These are phyloP conservation scores for Talaromyces atroroseus DNA, from an alignment of 2,329 filamentous ascomycete species.

Conservation along the genomic window DNA sequence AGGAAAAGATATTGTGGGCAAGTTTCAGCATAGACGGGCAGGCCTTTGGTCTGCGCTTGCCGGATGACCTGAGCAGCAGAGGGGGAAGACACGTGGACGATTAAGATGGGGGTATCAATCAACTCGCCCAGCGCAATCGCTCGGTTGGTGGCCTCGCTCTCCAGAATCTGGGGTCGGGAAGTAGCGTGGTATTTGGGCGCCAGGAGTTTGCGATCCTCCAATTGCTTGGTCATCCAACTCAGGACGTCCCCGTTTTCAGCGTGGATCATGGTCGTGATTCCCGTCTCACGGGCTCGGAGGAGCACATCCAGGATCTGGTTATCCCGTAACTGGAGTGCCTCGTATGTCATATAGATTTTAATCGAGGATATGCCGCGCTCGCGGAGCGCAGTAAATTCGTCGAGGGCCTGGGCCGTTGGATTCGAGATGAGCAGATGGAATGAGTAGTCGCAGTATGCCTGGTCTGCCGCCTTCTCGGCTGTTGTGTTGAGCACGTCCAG, in stretches of 20 bases:
- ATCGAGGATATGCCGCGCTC: slow-evolving; percentile 40
- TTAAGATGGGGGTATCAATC: slow-evolving; percentile 47
- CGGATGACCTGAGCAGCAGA: slow-evolving; percentile 47
- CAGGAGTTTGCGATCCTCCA: slow-evolving; percentile 29
- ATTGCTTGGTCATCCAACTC: slow-evolving; percentile 29
- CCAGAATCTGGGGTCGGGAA: slow-evolving; percentile 36
- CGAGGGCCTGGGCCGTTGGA: slow-evolving; percentile 26
- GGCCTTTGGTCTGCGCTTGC: slow-evolving; percentile 46
- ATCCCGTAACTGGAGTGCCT: slow-evolving; percentile 37
- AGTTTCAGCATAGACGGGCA: slow-evolving; percentile 54
- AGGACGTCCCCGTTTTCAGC: slow-evolving; percentile 46
- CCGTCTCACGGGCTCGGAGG: slow-evolving; percentile 33
- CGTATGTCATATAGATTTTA: slow-evolving; percentile 48
- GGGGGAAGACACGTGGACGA: slow-evolving; percentile 50
- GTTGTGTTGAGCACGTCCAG: slow-evolving; percentile 40
- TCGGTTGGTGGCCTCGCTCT: slow-evolving; percentile 45
- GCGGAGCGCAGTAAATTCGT: slow-evolving; percentile 32
- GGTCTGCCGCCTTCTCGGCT: slow-evolving; percentile 37
- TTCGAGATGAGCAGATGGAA: slow-evolving; percentile 46
- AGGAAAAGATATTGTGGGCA: slow-evolving; percentile 56
- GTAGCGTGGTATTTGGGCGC: slow-evolving; percentile 41
- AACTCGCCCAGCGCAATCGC: slow-evolving; percentile 48
- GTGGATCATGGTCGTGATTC: slow-evolving; percentile 37
- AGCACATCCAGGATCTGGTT: slow-evolving; percentile 41
- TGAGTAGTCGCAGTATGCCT: slow-evolving; percentile 47